Evolutionary conservation across 2,329 filamentous ascomycete genomes (phyloP).

Genomic region (Cadophora gregata): DNA sequence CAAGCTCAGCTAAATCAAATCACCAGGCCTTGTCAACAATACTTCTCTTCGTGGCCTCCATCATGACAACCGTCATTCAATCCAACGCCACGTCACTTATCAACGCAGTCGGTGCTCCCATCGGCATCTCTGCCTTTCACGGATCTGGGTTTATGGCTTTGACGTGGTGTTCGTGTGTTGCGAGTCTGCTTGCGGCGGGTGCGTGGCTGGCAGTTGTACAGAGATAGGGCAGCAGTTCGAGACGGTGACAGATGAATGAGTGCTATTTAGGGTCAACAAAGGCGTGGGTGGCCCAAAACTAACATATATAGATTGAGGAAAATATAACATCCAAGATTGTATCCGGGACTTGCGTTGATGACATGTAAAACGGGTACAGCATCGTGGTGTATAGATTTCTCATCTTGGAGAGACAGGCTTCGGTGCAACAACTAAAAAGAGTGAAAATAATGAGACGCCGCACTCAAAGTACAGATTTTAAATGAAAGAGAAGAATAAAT

Average conservation of each 20-base stretch:
- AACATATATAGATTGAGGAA: too few species aligned
- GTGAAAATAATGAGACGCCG: too few species aligned
- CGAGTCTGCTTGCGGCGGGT: slow-evolving; percentile 5
- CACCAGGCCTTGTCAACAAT: background rate
- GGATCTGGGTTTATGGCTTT: slow-evolving; percentile 15
- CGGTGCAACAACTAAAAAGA: too few species aligned
- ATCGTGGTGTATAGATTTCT: too few species aligned
- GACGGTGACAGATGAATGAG: background rate
- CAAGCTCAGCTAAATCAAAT: background rate
- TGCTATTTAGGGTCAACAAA: background rate
- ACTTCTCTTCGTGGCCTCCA: slow-evolving; percentile 21
- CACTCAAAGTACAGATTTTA: too few species aligned
- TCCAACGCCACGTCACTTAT: slow-evolving; percentile 7
- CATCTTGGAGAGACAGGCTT: too few species aligned
- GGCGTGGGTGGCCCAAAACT: too few species aligned
- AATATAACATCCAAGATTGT: too few species aligned
- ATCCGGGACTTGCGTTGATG: too few species aligned
- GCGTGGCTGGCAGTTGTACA: background rate
- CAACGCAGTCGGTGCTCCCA: slow-evolving; percentile 1
- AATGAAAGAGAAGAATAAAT: too few species aligned
- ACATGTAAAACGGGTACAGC: too few species aligned
- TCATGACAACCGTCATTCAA: slow-evolving; percentile 14
- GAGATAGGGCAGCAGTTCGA: background rate
- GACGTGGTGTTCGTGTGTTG: slow-evolving; percentile 23
- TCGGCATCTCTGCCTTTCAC: slow-evolving; percentile 15